Evolutionary conservation across 768 basidiomycete genomes (phyloP), one percentile per base, ranked within the genome.

Genomic region (Russula foetens): DNA sequence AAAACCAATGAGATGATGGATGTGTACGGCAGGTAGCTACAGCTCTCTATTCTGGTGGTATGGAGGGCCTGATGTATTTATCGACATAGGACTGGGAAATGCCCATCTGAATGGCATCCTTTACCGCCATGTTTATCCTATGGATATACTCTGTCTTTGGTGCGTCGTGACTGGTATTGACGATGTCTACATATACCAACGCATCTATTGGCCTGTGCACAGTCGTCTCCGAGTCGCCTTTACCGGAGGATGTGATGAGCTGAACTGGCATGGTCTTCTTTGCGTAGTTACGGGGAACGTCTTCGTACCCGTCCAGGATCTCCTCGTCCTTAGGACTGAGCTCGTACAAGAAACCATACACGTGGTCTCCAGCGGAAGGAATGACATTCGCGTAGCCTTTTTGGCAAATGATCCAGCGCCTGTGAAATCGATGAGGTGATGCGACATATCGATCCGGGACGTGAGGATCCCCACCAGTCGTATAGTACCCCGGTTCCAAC

Each of bases 111-210:
- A 63, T 31, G 39, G 39, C 62, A 41, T 63, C 59, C 53, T 48
- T 26, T 9, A 63, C 5, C 0, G 7, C 62, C 53, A 44, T 39
- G 33, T 63, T 61, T 11, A 63, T 61, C n/a, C 62, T 53, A 31
- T 55, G 21, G 48, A 63, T 63, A 55, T 63, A 63, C 31, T 63
- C 62, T 17, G 47, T 50, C 59, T 47, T 60, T 45, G 62, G 62
- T 28, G n/a, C 21, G 31, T 55, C 58, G 28, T 23, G 59, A 26
- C 7, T 44, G 12, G 59, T 63, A 28, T 23, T 24, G 43, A n/a
- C 11, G 19, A 49, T 1, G 35, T 63, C 62, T 33, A 55, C 33
- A 44, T 63, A 63, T 46, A 62, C 53, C 47, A 63, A 38, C 6
- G 53, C 35, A 24, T 61, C 26, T 33, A 54, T 21, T 21, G 31